Evolutionary conservation across 192 early-diverging fungal species (phyloP).

Genomic region (Kappamyces sp.): DNA sequence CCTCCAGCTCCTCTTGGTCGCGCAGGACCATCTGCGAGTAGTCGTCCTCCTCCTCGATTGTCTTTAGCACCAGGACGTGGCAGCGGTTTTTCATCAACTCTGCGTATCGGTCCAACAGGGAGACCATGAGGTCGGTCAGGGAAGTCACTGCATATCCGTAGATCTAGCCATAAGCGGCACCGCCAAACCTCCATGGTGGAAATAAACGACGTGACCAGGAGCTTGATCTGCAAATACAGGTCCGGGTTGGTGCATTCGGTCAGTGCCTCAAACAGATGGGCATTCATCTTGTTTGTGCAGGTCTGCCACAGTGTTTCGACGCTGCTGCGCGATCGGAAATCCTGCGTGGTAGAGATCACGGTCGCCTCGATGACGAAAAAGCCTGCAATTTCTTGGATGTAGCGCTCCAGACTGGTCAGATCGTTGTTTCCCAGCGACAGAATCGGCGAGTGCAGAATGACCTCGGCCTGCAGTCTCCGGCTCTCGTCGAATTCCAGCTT

Average conservation of each 20-base stretch:
- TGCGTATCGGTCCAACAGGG: slow-evolving; percentile 72
- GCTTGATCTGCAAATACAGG: slow-evolving; percentile 73
- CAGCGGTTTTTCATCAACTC: slow-evolving; percentile 68
- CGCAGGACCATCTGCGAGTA: slow-evolving; percentile 70
- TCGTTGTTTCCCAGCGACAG: slow-evolving; percentile 65
- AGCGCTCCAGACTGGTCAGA: slow-evolving; percentile 59
- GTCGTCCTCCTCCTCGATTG: slow-evolving; percentile 68
- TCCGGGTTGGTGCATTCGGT: slow-evolving; percentile 72
- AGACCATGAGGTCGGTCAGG: slow-evolving; percentile 64
- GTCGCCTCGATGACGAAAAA: slow-evolving; percentile 94
- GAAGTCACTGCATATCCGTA: slow-evolving; percentile 69
- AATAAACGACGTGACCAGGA: slow-evolving; percentile 75
- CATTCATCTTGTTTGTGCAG: slow-evolving; percentile 73
- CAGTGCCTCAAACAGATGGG: slow-evolving; percentile 72
- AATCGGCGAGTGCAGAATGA: slow-evolving; percentile 63
- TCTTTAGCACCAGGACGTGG: slow-evolving; percentile 63
- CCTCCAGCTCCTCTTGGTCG: slow-evolving; percentile 54
- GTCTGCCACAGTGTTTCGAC: slow-evolving; percentile 84
- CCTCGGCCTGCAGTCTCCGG: slow-evolving; percentile 78
- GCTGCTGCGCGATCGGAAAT: slow-evolving; percentile 80
- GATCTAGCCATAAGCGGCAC: slow-evolving; percentile 31
- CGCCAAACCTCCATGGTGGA: slow-evolving; percentile 75
- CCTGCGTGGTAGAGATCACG: slow-evolving; percentile 77
- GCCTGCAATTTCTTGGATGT: slow-evolving; percentile 87
- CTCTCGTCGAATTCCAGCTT: slow-evolving; percentile 84